Evolutionary conservation across 164 flowering plant genomes (phyloP), one percentile per base, ranked within the genome.

Genomic region (Echeveria elegans): DNA sequence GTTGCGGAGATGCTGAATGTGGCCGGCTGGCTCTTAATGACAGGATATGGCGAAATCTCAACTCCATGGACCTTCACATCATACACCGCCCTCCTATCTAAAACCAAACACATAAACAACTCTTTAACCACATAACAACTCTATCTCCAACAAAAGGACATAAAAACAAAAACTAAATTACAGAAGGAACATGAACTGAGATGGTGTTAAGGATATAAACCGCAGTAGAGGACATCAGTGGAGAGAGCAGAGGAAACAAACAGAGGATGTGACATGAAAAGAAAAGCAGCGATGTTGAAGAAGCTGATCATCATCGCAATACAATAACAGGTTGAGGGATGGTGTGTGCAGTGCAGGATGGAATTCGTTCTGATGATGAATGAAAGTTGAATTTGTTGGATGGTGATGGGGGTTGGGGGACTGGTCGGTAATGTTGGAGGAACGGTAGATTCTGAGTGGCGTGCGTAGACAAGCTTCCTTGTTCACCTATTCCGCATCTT

Each of bases 11-110:
- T 79, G 53, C 72, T 84, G 83, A 88, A 86, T 66, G 80, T 85
- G 21, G 96, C 88, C 7, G 79, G 77, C 66, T 76, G 31, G 68
- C 92, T 92, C 63, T 88, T 81, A 4, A 65, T 73, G 6, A 89
- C 78, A 1, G 92, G 96, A 56, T 80, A n/a, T 21, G 96, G 96
- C 14, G 75, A 41, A 24, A 89, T 86, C n/a, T 87, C 81, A 15
- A 89, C 83, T 41, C 77, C 86, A 4, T 59, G 63, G 1, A 89
- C 88, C 72, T 83, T 78, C 37, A 89, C 90, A 10, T 66, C 80
- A 77, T 85, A 89, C 24, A 83, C 69, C 31, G 73, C 76, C 24
- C 75, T 80, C 67, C 76, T 81, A 73, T 82, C 96, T 87, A 77
- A 77, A 75, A 66, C 18, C 53, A 66, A 11, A 45, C 41, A n/a